These are phyloP conservation scores for Protea cynaroides DNA, from an alignment of 164 flowering plant species.

Conservation along the genomic window DNA sequence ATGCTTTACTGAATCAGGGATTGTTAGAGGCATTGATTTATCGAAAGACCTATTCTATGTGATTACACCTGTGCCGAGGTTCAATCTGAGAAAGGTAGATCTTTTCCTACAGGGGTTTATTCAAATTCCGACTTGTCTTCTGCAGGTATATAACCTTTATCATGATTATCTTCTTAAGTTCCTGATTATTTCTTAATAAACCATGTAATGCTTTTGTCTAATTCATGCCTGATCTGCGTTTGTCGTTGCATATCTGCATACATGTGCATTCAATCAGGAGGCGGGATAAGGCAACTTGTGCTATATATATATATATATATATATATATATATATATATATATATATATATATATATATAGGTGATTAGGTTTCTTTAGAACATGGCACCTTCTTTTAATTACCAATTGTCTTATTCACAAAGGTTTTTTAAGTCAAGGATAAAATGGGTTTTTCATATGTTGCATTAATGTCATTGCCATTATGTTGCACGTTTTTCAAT, in stretches of 20 bases:
- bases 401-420: too few relatives aligned
- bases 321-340: too few relatives aligned
- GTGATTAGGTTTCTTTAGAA: too few relatives aligned
- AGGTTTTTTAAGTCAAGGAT: too few relatives aligned
- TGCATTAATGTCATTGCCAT: too few relatives aligned
- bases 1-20: constrained; percentile 38
- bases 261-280: background rate
- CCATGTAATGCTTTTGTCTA: background rate
- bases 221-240: background rate
- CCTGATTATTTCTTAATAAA: background rate
- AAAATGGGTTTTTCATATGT: too few relatives aligned
- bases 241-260: background rate
- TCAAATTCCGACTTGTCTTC: constrained; percentile 64
- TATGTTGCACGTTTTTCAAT: too few relatives aligned
- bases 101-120: constrained; percentile 72
- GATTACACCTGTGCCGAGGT: constrained; percentile 75
- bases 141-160: constrained; percentile 52
- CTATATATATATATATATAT: too few relatives aligned
- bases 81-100: constrained; percentile 65
- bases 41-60: constrained; percentile 50
- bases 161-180: too few relatives aligned
- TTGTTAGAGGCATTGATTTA: constrained; percentile 78
- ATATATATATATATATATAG: too few relatives aligned
- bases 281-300: too few relatives aligned
- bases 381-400: too few relatives aligned